These are phyloP conservation scores for Cornus kousa DNA, from an alignment of 148 eudicot species.

Conservation along the genomic window DNA sequence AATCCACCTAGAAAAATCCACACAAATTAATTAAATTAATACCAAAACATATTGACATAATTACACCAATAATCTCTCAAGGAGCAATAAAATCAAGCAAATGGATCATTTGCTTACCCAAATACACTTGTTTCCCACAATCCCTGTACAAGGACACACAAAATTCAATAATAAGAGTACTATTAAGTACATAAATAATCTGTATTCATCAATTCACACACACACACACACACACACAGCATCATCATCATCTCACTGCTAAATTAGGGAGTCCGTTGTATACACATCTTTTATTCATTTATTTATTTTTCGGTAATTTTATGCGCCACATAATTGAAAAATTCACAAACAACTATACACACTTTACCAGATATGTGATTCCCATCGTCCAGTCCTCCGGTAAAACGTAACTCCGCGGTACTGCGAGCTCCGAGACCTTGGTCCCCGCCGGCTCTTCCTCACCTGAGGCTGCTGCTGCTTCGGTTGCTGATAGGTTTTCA, in stretches of 20 bases:
- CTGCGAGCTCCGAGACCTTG: slow-evolving; percentile 89
- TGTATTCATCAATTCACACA: background rate
- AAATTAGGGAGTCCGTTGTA: background rate
- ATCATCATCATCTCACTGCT: too few relatives aligned
- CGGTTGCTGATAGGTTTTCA: slow-evolving; percentile 14
- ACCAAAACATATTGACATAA: background rate
- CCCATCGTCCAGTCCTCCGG: slow-evolving; percentile 93
- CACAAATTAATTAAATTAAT: background rate
- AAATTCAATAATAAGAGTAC: slow-evolving; percentile 7
- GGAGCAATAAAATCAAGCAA: background rate
- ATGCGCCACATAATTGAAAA: background rate
- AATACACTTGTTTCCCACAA: slow-evolving; percentile 90
- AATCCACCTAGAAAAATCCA: slow-evolving; percentile 61
- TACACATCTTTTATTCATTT: background rate
- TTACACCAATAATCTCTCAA: background rate
- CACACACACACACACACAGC: background rate
- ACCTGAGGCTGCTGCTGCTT: slow-evolving; percentile 38
- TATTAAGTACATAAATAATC: background rate
- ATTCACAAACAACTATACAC: background rate
- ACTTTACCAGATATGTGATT: slow-evolving; percentile 86
- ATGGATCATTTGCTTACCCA: slow-evolving; percentile 45
- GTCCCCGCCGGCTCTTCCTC: slow-evolving; percentile 80
- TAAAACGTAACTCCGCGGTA: slow-evolving; percentile 93
- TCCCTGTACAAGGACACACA: slow-evolving; percentile 48
- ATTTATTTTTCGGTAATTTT: too few relatives aligned